Conservation (phyloP, 164 flowering plant species). For the Piper betle region DNA sequence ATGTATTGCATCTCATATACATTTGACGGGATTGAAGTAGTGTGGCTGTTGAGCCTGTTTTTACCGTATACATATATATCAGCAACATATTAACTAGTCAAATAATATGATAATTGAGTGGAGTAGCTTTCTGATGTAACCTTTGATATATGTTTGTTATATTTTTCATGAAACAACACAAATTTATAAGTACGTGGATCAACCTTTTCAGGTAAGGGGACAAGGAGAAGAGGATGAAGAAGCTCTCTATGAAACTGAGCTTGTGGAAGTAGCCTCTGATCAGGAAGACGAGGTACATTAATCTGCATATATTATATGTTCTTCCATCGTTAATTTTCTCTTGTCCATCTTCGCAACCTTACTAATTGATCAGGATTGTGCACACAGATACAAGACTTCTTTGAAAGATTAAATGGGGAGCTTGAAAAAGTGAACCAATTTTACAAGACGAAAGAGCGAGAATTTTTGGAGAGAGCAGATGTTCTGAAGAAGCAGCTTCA, state of each 20-base stretch:
- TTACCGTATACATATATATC: too few relatives aligned
- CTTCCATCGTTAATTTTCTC: too few relatives aligned
- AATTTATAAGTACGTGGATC: not conserved
- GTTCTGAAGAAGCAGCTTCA: conserved; percentile 61
- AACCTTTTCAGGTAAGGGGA: conserved; percentile 32
- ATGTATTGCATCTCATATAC: too few relatives aligned
- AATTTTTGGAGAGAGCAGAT: conserved; percentile 69
- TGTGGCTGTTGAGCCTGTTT: too few relatives aligned
- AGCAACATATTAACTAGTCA: too few relatives aligned
- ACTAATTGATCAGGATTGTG: too few relatives aligned
- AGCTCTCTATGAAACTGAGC: conserved; percentile 40
- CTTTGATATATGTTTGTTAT: too few relatives aligned
- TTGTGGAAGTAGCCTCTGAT: conserved; percentile 47
- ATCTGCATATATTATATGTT: not conserved
- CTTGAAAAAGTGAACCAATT: conserved; percentile 69
- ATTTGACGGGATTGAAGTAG: too few relatives aligned
- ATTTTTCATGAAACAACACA: not conserved
- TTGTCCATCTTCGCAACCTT: not conserved
- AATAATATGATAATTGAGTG: too few relatives aligned
- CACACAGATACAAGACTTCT: conserved; percentile 49
- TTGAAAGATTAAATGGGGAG: conserved; percentile 61
- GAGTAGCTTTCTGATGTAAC: too few relatives aligned
- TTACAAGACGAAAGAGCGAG: conserved; percentile 48
- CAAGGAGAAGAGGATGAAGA: conserved; percentile 25
- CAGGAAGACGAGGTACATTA: conserved; percentile 59